Percentiles rank a stretch among this genome's conserved stretches.
Evolutionary conservation across 371 early-diverging fungal genomes (phyloP).

Genomic region (Coemansia sp.): DNA sequence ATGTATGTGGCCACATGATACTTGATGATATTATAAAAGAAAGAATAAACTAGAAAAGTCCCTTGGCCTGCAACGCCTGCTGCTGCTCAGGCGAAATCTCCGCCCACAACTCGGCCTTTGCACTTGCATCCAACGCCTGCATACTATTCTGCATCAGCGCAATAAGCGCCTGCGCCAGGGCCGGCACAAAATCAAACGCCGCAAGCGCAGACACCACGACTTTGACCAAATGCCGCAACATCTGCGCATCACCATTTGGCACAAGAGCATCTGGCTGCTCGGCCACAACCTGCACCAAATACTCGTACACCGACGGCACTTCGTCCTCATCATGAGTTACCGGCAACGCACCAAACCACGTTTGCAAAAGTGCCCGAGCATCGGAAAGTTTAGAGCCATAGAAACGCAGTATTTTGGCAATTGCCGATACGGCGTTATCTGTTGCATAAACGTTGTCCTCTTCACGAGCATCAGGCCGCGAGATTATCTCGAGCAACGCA

Average conservation of each 20-base stretch:
- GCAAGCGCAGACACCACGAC: slow-evolving; percentile 72
- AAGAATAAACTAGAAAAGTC: no score
- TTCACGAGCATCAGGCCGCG: slow-evolving; percentile 63
- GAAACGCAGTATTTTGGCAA: slow-evolving; percentile 82
- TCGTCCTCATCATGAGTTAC: slow-evolving; percentile 86
- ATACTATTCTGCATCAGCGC: slow-evolving; percentile 63
- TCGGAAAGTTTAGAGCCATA: slow-evolving; percentile 59
- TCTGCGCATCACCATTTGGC: slow-evolving; percentile 56
- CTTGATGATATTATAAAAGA: no score
- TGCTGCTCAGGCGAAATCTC: slow-evolving; percentile 66
- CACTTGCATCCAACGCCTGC: slow-evolving; percentile 59
- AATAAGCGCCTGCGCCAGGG: slow-evolving; percentile 63
- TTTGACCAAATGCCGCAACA: slow-evolving; percentile 65
- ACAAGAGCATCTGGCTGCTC: slow-evolving; percentile 50
- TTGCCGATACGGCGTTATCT: slow-evolving; percentile 87
- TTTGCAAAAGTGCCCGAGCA: slow-evolving; percentile 63
- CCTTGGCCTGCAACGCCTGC: slow-evolving; percentile 59
- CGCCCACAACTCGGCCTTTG: slow-evolving; percentile 66
- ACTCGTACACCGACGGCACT: slow-evolving; percentile 73
- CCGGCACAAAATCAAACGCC: slow-evolving; percentile 60
- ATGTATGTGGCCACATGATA: no score
- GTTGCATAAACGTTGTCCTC: slow-evolving; percentile 79
- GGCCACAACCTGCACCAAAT: slow-evolving; percentile 72
- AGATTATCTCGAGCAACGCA: slow-evolving; percentile 65
- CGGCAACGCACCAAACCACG: slow-evolving; percentile 81